Conservation (phyloP, 805 yeast genomes). For the Wickerhamiella dianesei region DNA sequence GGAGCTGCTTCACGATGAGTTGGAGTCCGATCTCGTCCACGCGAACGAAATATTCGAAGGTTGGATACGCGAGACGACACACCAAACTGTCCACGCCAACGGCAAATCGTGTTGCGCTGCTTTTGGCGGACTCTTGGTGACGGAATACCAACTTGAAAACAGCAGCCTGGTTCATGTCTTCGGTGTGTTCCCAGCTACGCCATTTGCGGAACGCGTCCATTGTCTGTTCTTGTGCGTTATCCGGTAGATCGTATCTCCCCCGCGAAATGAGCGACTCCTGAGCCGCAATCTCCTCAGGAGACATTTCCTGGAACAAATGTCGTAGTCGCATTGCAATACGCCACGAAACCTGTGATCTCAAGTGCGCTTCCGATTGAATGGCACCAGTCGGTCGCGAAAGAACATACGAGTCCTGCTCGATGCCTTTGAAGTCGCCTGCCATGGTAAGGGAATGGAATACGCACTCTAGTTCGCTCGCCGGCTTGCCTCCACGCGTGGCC, state of each 20-base stretch:
- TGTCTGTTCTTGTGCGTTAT: conserved; percentile 41
- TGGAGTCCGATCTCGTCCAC: conserved; percentile 4
- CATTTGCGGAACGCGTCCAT: conserved; percentile 52
- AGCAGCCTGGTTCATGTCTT: conserved; percentile 16
- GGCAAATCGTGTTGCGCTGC: conserved; percentile 6
- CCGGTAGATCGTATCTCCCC: conserved; percentile 34
- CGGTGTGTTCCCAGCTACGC: conserved; percentile 74
- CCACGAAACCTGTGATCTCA: conserved; percentile 78
- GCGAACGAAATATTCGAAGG: conserved; percentile 12
- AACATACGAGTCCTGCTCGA: conserved; percentile 78
- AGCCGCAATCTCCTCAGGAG: conserved; percentile 35
- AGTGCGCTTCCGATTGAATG: conserved; percentile 58
- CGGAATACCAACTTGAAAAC: conserved; percentile 16
- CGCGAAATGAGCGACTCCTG: conserved; percentile 25
- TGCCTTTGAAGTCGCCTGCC: conserved; percentile 37
- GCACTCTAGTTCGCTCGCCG: conserved; percentile 2
- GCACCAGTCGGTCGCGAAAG: conserved; percentile 80
- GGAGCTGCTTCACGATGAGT: conserved; percentile 7
- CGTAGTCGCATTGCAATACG: conserved; percentile 65
- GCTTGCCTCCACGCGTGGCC: background rate
- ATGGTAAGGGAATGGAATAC: conserved; percentile 12
- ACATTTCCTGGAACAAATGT: conserved; percentile 51
- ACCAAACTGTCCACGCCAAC: conserved; percentile 11
- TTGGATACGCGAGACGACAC: conserved; percentile 8
- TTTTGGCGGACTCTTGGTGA: conserved; percentile 7